Evolutionary conservation across 257 asterid genomes (phyloP).

Genomic region (Lantana camara): DNA sequence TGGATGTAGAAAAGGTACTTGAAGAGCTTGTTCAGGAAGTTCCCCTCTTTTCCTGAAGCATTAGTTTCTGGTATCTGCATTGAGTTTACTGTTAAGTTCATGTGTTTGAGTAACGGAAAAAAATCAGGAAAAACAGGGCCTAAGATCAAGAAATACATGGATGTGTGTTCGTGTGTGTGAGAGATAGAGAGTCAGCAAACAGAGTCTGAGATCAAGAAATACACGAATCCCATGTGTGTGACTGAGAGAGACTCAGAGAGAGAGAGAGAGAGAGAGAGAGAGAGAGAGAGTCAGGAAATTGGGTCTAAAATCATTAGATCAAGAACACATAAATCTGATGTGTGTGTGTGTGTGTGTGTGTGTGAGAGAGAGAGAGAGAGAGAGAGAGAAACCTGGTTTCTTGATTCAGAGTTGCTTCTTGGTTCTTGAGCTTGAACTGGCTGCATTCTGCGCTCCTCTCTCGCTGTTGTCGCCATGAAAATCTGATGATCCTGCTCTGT

Average conservation of each 20-base stretch:
- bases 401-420: slow-evolving; percentile 26
- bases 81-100: not conserved
- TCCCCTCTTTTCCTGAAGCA: slow-evolving; percentile 26
- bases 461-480: slow-evolving; percentile 19
- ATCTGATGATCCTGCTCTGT: slow-evolving; percentile 20
- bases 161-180: not conserved
- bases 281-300: no score
- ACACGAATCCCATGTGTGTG: not conserved
- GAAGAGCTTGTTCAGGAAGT: slow-evolving; percentile 38
- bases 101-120: not conserved
- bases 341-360: slow-evolving; percentile 9
- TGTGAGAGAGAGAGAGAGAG: slow-evolving; percentile 23
- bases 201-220: slow-evolving; percentile 28
- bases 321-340: no score
- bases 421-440: slow-evolving; percentile 20
- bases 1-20: slow-evolving; percentile 43
- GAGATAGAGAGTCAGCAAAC: no score
- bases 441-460: slow-evolving; percentile 5
- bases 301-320: no score
- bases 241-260: not conserved
- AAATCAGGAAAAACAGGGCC: slow-evolving; percentile 19
- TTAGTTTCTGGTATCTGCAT: slow-evolving; percentile 31
- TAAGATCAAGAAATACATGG: not conserved
- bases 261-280: no score
- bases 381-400: slow-evolving; percentile 31